A percentile compares a stretch with the other conserved stretches of the same genome.
phyloP scores from a whole-genome alignment of 306 rosid genomes.

The Sindora glabra region DNA sequence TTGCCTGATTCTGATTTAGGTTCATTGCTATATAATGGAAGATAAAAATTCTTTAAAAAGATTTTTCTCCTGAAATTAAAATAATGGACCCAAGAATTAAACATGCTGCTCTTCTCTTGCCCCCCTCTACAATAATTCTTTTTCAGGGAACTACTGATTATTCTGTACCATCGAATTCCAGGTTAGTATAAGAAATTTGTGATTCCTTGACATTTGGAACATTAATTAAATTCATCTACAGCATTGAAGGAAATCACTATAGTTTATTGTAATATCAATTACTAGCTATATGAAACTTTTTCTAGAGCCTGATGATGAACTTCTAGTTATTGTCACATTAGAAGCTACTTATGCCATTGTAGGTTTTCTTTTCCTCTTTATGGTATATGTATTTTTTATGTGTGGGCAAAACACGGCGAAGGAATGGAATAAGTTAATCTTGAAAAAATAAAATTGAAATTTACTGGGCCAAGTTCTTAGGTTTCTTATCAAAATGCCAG shows the following conservation, averaged over 20 bases:
- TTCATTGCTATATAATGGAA: constrained; percentile 76
- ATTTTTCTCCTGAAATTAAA: constrained; percentile 72
- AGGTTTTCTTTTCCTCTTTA: constrained; percentile 7
- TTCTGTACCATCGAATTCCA: constrained; percentile 78
- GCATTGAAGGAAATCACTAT: background rate
- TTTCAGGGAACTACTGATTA: constrained; percentile 87
- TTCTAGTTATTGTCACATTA: background rate
- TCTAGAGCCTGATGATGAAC: background rate
- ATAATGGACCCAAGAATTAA: constrained; percentile 51
- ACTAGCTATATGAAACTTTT: background rate
- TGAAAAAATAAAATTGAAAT: background rate
- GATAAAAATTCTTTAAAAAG: constrained; percentile 60
- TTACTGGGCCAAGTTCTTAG: background rate
- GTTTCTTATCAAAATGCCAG: background rate
- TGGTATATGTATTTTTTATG: background rate
- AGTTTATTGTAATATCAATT: background rate
- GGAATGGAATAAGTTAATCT: no score
- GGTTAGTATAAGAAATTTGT: constrained; percentile 35
- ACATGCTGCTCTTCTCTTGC: constrained; percentile 47
- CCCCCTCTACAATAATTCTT: constrained; percentile 57
- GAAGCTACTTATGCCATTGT: background rate
- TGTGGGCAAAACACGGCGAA: background rate
- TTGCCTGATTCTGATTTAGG: background rate
- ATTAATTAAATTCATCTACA: constrained; percentile 4
- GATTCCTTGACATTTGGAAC: no score